Evolutionary conservation across 148 eudicot genomes (phyloP).

Genomic region (Nepenthes gracilis): DNA sequence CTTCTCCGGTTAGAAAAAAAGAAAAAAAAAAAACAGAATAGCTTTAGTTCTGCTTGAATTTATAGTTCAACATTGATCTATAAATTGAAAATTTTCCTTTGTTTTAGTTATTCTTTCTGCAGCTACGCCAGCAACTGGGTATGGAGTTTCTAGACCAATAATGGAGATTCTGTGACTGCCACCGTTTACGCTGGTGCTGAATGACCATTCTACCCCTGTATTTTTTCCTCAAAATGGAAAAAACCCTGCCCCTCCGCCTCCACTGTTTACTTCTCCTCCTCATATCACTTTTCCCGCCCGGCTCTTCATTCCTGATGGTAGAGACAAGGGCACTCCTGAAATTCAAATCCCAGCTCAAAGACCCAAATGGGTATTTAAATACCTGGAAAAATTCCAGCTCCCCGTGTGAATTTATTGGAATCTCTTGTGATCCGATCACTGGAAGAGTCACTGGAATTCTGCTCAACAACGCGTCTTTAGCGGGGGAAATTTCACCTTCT

Average conservation of each 20-base stretch:
- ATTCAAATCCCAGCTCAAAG: constrained; percentile 60
- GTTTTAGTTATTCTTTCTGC: not conserved
- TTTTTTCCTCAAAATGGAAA: not conserved
- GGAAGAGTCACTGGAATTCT: constrained; percentile 37
- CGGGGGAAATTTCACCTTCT: constrained; percentile 56
- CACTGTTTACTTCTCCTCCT: constrained; percentile 5
- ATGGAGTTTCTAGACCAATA: not conserved
- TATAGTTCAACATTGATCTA: too few species aligned
- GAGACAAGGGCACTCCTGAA: constrained; percentile 64
- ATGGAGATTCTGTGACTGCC: not conserved
- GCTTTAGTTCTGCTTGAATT: too few species aligned
- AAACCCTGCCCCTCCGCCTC: not conserved
- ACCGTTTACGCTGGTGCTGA: not conserved
- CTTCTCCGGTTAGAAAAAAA: too few species aligned
- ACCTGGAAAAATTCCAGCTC: constrained; percentile 59
- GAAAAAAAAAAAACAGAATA: too few species aligned
- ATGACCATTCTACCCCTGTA: not conserved
- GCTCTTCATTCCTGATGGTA: constrained; percentile 5
- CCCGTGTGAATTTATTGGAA: constrained; percentile 53
- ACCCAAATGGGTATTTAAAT: constrained; percentile 48
- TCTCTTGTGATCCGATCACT: constrained; percentile 54
- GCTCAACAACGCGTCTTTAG: constrained; percentile 41
- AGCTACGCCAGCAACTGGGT: not conserved
- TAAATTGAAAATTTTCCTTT: too few species aligned
- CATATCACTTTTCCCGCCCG: constrained; percentile 21